phyloP scores from a whole-genome alignment of 345 rosid genomes.

The Sapria himalayana region DNA sequence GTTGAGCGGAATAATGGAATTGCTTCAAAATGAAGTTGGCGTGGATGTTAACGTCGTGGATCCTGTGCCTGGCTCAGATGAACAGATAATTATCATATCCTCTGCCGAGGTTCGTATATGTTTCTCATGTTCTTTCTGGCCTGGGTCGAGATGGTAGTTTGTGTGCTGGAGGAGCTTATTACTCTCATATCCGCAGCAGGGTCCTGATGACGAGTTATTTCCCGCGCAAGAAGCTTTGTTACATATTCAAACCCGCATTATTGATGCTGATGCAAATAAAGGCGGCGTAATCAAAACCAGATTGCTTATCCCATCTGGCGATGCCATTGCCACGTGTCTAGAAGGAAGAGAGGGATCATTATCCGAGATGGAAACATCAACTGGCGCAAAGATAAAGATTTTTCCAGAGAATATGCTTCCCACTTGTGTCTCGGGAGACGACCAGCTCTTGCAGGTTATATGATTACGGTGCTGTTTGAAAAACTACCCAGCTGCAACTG shows the following conservation, averaged over 20 bases:
- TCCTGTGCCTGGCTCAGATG: slow-evolving; percentile 70
- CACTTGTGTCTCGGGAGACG: slow-evolving; percentile 27
- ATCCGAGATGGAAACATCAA: slow-evolving; percentile 46
- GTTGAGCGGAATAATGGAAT: slow-evolving; percentile 48
- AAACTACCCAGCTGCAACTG: no score
- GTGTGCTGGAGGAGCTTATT: no score
- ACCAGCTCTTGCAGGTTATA: slow-evolving; percentile 78
- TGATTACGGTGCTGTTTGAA: no score
- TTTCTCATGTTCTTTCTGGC: no score
- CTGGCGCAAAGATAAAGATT: slow-evolving; percentile 61
- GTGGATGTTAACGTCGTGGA: slow-evolving; percentile 72
- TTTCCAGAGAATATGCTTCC: slow-evolving; percentile 53
- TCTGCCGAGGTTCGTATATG: slow-evolving; percentile 85
- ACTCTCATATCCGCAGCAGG: no score
- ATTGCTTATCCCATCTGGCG: slow-evolving; percentile 49
- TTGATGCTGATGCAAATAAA: slow-evolving; percentile 53
- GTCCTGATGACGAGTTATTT: slow-evolving; percentile 84
- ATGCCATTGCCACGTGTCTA: slow-evolving; percentile 59
- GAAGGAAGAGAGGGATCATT: slow-evolving; percentile 75
- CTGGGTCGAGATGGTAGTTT: no score
- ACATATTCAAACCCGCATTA: slow-evolving; percentile 80
- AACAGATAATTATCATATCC: slow-evolving; percentile 62
- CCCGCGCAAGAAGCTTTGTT: slow-evolving; percentile 98
- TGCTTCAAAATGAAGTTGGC: slow-evolving; percentile 79
- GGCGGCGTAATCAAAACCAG: slow-evolving; percentile 57